Base-by-base conservation (phyloP, 2,329 filamentous ascomycete species). In the Magnaporthales sp. region DNA sequence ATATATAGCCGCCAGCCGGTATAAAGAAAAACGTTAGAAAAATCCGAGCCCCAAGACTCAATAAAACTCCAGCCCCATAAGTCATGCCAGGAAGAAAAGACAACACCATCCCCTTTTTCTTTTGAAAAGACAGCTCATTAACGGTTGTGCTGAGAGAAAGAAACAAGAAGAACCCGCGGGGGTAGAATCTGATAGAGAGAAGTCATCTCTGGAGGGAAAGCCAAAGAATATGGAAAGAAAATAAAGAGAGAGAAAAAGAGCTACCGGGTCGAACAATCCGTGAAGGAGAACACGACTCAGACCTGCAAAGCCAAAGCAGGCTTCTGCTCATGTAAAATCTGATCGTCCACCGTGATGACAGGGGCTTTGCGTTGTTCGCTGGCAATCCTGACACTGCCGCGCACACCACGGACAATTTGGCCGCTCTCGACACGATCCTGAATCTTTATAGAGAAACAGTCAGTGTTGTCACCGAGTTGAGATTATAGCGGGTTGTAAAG, bases 381-480 rank as follows among this genome's bases (percentile, higher is more conserved):
- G 5, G 83, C 81, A 46, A 90, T 75, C 63, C 87, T 85, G 64
- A 92, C 84, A 73, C 88, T 92, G 56, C 89, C 90, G 68, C 89
- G 82, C 65, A 80, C 79, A 65, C 88, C 84, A 72, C 90, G 87
- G 31, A 91, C 82, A 26, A 92, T 79, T 66, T 91, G 87, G 26
- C 91, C 91, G 65, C 83, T 87, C 72, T 95, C 91, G 66, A 96
- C 90, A 67, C 91, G 88, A 74, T 94, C 91, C 74, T 93, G 91
- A 68, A 97, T 95, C 64, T 65, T 27, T 9, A n/a, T 30, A 31
- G 62, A 4, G 31, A n/a, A 64, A 27, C 13, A 19, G 3, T 19
- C 13, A 27, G 54, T 46, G 11, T 3, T 29, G 61, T 63, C 29
- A n/a, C 30, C 29, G 11, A 15, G 32, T 22, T 7, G 8, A 13